Percentiles rank a stretch among this genome's conserved stretches.
Evolutionary conservation across 2,329 filamentous ascomycete species (phyloP).

Genomic region (Rhinocladiella similis): DNA sequence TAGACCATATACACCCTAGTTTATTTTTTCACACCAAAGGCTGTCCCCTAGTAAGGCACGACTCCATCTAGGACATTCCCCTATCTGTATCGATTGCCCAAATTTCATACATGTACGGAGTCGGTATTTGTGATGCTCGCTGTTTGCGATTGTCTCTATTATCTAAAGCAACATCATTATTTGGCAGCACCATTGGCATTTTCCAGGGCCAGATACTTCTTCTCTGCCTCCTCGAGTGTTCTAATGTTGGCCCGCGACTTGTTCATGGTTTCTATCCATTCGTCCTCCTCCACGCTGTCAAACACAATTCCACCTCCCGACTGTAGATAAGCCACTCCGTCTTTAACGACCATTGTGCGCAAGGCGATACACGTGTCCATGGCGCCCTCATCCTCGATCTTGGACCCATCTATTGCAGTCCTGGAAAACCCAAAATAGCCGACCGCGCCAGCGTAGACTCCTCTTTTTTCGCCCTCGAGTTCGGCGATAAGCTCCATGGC

Average conservation of each 20-base stretch:
- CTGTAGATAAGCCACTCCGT: conserved; percentile 88
- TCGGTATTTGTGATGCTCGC: not conserved
- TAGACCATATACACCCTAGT: not conserved
- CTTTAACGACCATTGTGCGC: conserved; percentile 92
- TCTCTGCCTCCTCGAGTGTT: conserved; percentile 82
- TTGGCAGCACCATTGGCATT: conserved; percentile 23
- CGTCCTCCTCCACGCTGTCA: conserved; percentile 85
- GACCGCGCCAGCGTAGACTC: conserved; percentile 92
- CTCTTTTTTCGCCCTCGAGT: conserved; percentile 88
- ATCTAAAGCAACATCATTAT: conserved; percentile 7
- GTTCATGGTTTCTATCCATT: conserved; percentile 96
- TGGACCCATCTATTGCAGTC: conserved; percentile 62
- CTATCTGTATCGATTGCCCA: not conserved
- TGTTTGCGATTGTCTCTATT: not conserved
- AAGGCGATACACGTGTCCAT: conserved; percentile 88
- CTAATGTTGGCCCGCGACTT: conserved; percentile 89
- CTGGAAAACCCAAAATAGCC: conserved; percentile 92
- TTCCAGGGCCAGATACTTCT: conserved; percentile 56
- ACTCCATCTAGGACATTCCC: too few relatives aligned
- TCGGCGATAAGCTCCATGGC: conserved; percentile 98
- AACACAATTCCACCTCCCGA: conserved; percentile 86
- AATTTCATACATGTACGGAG: too few relatives aligned
- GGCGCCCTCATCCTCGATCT: conserved; percentile 66
- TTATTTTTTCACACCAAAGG: too few relatives aligned
- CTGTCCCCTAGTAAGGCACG: too few relatives aligned